A percentile compares a stretch with the other conserved stretches of the same genome.
Conservation (phyloP, 1,139 yeast species). For the Ashbya aceris region DNA sequence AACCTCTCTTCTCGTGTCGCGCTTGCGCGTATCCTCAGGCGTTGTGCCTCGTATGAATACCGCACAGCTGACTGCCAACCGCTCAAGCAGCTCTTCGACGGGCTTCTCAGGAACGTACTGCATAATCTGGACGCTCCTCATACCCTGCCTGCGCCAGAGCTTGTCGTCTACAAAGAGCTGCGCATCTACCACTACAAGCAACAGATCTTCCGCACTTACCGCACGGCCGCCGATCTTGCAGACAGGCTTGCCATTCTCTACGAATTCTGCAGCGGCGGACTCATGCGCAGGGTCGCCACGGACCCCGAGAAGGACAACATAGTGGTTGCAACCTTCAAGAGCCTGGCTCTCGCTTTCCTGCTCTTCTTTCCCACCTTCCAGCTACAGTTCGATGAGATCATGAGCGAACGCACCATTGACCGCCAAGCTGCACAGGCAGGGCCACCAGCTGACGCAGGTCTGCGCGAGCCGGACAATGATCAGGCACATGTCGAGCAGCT, state of each 20-base stretch:
- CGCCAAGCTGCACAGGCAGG: no score
- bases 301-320: conserved; percentile 18
- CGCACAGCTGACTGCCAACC: not conserved
- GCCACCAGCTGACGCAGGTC: no score
- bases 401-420: conserved; percentile 2
- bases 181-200: not conserved
- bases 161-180: not conserved
- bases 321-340: conserved; percentile 14
- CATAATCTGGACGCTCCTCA: not conserved
- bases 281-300: conserved; percentile 17
- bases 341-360: conserved; percentile 18
- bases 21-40: not conserved
- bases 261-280: conserved; percentile 9
- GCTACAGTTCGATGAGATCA: conserved; percentile 9
- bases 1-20: not conserved
- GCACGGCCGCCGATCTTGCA: not conserved
- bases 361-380: conserved; percentile 9
- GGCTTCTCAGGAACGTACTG: not conserved
- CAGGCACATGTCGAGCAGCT: no score
- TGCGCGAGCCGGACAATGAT: no score
- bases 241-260: not conserved
- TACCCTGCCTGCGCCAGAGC: not conserved
- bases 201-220: not conserved
- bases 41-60: not conserved
- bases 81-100: not conserved